phyloP scores from a whole-genome alignment of 305 asterid species.

The Fraxinus latifolia region DNA sequence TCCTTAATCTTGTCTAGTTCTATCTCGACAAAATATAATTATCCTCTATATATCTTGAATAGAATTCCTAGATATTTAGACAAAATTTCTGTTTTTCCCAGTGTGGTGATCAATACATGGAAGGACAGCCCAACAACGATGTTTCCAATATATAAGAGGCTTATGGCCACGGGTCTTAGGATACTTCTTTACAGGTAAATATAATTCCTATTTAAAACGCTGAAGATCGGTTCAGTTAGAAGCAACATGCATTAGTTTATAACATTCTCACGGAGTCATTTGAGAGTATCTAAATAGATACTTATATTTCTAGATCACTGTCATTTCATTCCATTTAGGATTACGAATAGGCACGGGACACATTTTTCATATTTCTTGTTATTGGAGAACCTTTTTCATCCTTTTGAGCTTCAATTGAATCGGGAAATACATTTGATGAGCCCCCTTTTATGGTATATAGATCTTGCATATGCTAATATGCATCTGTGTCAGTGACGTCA shows the following conservation, averaged over 20 bases:
- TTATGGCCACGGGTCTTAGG: slow-evolving; percentile 32
- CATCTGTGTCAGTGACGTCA: slow-evolving; percentile 33
- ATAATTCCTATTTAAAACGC: not conserved
- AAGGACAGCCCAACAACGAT: slow-evolving; percentile 42
- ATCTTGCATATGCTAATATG: not conserved
- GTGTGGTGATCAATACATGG: slow-evolving; percentile 24
- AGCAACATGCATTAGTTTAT: not conserved
- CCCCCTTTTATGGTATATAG: not conserved
- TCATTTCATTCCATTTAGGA: not conserved
- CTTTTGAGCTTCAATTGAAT: not conserved
- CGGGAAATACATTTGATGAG: not conserved
- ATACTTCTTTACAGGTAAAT: slow-evolving; percentile 37
- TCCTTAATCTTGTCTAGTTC: not conserved
- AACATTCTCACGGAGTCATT: not conserved
- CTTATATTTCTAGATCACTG: not conserved
- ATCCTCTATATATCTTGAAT: not conserved
- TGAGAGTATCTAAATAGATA: not conserved
- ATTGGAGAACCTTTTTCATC: not conserved
- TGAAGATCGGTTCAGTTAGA: not conserved
- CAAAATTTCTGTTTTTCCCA: not conserved
- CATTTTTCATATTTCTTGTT: not conserved
- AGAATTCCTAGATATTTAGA: not conserved
- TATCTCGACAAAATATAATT: not conserved
- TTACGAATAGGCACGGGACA: not conserved
- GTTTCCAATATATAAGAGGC: slow-evolving; percentile 32